Percentiles rank a stretch among this genome's conserved stretches.
phyloP scores from a whole-genome alignment of 2,329 filamentous ascomycete species.

The Chaetomiaceae sp. region DNA sequence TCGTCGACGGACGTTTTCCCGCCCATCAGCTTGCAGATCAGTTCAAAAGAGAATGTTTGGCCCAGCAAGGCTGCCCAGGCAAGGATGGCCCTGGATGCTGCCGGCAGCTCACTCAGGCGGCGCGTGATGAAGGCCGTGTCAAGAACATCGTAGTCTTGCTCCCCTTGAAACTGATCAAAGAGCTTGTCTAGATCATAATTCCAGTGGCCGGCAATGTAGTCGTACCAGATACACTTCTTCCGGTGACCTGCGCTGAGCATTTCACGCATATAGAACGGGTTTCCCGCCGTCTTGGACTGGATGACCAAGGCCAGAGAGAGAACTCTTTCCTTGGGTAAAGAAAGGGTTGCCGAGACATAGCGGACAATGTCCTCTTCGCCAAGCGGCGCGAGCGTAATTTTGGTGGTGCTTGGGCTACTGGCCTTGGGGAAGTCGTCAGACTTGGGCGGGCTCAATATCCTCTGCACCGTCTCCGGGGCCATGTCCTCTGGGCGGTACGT shows the following conservation, averaged over 20 bases:
- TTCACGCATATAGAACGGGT: conserved; percentile 86
- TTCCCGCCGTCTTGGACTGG: conserved; percentile 82
- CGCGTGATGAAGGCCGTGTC: conserved; percentile 79
- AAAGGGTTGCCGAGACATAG: conserved; percentile 79
- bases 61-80: conserved; percentile 84
- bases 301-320: conserved; percentile 76
- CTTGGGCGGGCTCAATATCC: conserved; percentile 51
- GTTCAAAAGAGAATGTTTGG: conserved; percentile 74
- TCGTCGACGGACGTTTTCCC: conserved; percentile 61
- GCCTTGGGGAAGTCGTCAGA: conserved; percentile 46
- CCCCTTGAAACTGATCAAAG: conserved; percentile 77
- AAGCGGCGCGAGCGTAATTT: conserved; percentile 68
- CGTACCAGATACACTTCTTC: conserved; percentile 86
- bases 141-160: conserved; percentile 73
- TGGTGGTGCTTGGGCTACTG: conserved; percentile 58
- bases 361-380: conserved; percentile 73
- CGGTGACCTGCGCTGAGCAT: conserved; percentile 85
- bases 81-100: conserved; percentile 70
- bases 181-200: conserved; percentile 79
- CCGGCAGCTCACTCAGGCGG: conserved; percentile 70
- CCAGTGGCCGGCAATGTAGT: conserved; percentile 79
- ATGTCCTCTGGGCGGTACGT: conserved; percentile 69
- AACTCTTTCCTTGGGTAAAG: conserved; percentile 66
- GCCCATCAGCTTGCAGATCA: conserved; percentile 72
- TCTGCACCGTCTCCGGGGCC: conserved; percentile 50